phyloP scores from a whole-genome alignment of 2,329 filamentous ascomycete species.

The Corniculantispora saksenae region DNA sequence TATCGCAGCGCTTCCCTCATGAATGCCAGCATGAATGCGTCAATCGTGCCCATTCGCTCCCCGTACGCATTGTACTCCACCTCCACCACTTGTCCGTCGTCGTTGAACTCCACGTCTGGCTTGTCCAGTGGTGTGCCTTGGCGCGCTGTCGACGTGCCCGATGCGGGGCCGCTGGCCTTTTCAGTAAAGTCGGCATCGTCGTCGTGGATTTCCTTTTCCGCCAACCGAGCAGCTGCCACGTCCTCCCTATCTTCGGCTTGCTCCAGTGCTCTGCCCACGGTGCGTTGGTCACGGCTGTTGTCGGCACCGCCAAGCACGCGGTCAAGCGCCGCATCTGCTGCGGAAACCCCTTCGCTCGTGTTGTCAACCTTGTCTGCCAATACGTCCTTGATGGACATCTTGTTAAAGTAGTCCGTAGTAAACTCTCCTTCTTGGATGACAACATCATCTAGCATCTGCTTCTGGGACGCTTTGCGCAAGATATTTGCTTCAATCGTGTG shows the following conservation, averaged over 20 bases:
- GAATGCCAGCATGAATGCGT: conserved; percentile 72
- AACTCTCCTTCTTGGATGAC: conserved; percentile 98
- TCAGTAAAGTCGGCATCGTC: conserved; percentile 86
- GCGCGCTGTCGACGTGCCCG: conserved; percentile 51
- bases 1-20: conserved; percentile 65
- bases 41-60: conserved; percentile 60
- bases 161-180: conserved; percentile 48
- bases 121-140: conserved; percentile 52
- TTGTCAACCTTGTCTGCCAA: conserved; percentile 60
- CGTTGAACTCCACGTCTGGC: conserved; percentile 33
- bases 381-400: conserved; percentile 70
- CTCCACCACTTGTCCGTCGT: conserved; percentile 37
- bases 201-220: conserved; percentile 84
- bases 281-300: conserved; percentile 60
- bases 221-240: conserved; percentile 80
- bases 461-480: conserved; percentile 92
- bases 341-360: conserved; percentile 57
- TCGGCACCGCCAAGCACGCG: conserved; percentile 72
- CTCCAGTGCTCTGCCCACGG: conserved; percentile 73
- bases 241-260: conserved; percentile 93
- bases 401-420: conserved; percentile 94
- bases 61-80: conserved; percentile 62
- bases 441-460: conserved; percentile 95
- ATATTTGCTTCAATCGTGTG: conserved; percentile 99
- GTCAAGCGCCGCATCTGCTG: conserved; percentile 82